Evolutionary conservation across 139 green algal species (phyloP).

Genomic region (Chlorella sorokiniana): DNA sequence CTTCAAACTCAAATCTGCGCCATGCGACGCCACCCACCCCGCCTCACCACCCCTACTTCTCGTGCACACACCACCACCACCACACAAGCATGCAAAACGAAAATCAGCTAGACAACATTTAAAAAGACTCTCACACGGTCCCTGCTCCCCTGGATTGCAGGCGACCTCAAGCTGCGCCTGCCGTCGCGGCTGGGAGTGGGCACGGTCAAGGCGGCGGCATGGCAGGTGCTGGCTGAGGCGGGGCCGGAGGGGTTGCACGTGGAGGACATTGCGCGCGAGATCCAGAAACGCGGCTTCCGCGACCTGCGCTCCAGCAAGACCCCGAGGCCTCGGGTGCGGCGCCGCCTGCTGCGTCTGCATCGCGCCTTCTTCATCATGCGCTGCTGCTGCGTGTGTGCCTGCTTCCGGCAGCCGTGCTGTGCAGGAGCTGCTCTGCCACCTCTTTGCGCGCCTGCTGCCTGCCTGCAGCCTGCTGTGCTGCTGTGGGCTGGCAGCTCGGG

Average conservation of each 20-base stretch:
- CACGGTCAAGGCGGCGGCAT: conserved; percentile 87
- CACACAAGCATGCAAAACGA: background rate
- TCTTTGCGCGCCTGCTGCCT: background rate
- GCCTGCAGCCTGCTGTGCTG: background rate
- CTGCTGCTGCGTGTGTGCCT: no score
- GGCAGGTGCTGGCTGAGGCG: conserved; percentile 75
- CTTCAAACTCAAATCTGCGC: no score
- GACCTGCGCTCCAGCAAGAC: conserved; percentile 70
- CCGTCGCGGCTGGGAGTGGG: conserved; percentile 66
- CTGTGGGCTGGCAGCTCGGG: no score
- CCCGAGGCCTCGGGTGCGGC: background rate
- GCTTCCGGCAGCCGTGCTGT: no score
- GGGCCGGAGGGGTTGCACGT: conserved; percentile 73
- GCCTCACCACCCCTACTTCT: no score
- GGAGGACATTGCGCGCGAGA: conserved; percentile 74
- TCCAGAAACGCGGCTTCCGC: conserved; percentile 76
- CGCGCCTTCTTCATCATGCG: background rate
- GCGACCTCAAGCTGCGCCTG: conserved; percentile 69
- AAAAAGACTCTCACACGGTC: background rate
- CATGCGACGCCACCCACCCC: no score
- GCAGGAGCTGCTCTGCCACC: no score
- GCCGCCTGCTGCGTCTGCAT: background rate
- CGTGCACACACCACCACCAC: no score
- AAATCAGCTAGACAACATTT: no score
- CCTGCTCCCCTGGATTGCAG: conserved; percentile 5